Evolutionary conservation across 441 rosid species (phyloP).

Genomic region (Omphalea diandra): DNA sequence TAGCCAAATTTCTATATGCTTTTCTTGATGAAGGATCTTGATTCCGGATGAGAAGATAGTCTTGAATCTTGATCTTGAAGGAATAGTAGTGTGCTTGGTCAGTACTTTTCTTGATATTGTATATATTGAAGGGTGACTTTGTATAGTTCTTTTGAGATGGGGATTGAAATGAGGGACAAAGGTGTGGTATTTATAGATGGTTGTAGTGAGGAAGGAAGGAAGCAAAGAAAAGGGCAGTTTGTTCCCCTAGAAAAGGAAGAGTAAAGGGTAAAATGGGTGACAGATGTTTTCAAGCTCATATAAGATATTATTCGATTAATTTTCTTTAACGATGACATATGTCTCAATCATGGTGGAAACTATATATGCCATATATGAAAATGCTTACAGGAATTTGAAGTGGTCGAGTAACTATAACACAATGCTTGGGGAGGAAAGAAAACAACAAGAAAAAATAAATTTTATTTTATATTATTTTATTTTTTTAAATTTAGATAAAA

Average conservation of each 20-base stretch:
- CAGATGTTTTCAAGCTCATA: slow-evolving; percentile 38
- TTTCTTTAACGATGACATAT: slow-evolving; percentile 22
- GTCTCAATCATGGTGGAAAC: slow-evolving; percentile 8
- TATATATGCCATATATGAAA: not conserved
- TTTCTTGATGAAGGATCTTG: slow-evolving; percentile 6
- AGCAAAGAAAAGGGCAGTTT: too few species aligned
- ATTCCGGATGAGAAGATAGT: not conserved
- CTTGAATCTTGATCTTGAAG: not conserved
- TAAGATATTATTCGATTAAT: too few species aligned
- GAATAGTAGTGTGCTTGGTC: not conserved
- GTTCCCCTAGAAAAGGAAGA: slow-evolving; percentile 23
- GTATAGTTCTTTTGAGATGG: slow-evolving; percentile 10
- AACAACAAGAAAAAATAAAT: not conserved
- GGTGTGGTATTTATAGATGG: slow-evolving; percentile 41
- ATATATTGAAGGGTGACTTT: too few species aligned
- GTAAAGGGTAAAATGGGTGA: slow-evolving; percentile 42
- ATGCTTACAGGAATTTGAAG: too few species aligned
- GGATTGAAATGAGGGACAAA: slow-evolving; percentile 30
- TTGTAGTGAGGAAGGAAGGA: not conserved
- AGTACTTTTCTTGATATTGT: slow-evolving; percentile 5
- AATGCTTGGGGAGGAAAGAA: not conserved
- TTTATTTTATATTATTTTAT: too few species aligned
- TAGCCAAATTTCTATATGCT: too few species aligned
- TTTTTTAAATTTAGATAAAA: too few species aligned
- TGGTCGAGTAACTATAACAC: not conserved